Evolutionary conservation across 805 yeast species (phyloP).

Genomic region (Metschnikowia dekortorum): DNA sequence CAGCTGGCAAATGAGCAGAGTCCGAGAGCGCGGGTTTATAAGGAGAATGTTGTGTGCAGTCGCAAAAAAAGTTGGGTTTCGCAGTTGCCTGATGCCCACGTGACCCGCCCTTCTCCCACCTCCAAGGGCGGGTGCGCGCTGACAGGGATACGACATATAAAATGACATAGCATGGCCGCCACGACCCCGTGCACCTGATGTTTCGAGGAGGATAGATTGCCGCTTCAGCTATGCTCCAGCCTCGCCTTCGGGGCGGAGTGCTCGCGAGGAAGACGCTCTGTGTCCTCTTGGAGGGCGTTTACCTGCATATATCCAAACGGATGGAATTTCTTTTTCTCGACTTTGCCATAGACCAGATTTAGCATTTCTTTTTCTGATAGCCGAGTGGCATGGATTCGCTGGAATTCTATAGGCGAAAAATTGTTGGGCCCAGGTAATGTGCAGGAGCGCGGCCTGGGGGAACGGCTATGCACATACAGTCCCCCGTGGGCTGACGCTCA

Average conservation of each 20-base stretch:
- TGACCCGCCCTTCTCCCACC: background rate
- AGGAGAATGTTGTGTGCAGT: conserved; percentile 1
- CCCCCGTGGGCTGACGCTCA: background rate
- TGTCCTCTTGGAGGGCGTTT: background rate
- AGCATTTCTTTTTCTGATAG: conserved; percentile 1
- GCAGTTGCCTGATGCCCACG: background rate
- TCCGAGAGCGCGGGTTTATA: background rate
- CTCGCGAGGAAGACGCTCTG: no score
- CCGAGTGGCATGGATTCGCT: background rate
- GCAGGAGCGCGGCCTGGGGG: background rate
- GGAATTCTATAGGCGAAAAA: background rate
- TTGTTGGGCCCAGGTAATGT: background rate
- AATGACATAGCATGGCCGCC: background rate
- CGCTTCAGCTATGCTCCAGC: no score
- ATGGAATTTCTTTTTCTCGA: background rate
- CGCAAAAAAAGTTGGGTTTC: conserved; percentile 8
- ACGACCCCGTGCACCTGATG: background rate
- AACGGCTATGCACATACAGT: background rate
- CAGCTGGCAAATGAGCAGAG: background rate
- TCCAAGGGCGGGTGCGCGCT: background rate
- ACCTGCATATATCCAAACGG: background rate
- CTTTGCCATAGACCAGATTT: background rate
- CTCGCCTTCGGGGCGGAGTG: no score
- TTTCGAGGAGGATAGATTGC: no score
- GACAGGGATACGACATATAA: background rate